phyloP scores from a whole-genome alignment of 805 yeast genomes.

The Candida schatavii region DNA sequence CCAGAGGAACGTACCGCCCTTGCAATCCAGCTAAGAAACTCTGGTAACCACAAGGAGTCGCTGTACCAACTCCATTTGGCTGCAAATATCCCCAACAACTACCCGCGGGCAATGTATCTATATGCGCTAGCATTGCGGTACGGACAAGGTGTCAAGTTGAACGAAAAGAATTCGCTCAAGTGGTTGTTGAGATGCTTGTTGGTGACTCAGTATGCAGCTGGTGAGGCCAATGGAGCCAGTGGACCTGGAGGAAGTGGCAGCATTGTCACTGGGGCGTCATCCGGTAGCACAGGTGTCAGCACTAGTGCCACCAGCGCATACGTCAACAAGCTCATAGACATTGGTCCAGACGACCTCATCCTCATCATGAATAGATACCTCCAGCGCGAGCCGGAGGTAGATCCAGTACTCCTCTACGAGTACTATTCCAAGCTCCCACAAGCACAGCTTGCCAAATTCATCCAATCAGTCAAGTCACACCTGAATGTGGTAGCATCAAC shows the following conservation, averaged over 20 bases:
- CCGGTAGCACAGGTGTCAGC: conserved; percentile 1
- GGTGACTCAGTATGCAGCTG: conserved; percentile 8
- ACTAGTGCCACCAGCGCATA: conserved; percentile 12
- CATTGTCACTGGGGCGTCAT: conserved; percentile 4
- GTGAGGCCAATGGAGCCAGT: background rate
- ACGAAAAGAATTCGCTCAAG: conserved; percentile 50
- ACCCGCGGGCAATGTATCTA: conserved; percentile 58
- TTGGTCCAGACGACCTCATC: conserved; percentile 29
- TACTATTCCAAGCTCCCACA: conserved; percentile 22
- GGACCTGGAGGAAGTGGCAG: background rate
- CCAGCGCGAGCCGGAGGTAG: conserved; percentile 20
- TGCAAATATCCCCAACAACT: conserved; percentile 56
- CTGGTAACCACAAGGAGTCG: conserved; percentile 65
- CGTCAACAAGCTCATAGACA: conserved; percentile 22
- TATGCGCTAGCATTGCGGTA: conserved; percentile 65
- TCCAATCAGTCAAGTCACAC: conserved; percentile 30
- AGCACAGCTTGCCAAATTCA: conserved; percentile 25
- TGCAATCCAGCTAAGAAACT: conserved; percentile 50
- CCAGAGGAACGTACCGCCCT: conserved; percentile 36
- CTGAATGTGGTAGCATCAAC: conserved; percentile 49
- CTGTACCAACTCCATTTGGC: conserved; percentile 65
- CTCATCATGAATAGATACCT: conserved; percentile 22
- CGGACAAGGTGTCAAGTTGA: conserved; percentile 67
- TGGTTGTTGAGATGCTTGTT: conserved; percentile 56
- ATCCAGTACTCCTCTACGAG: conserved; percentile 23